Conservation (phyloP, 345 rosid species). For the Streptanthus diversifolius region DNA sequence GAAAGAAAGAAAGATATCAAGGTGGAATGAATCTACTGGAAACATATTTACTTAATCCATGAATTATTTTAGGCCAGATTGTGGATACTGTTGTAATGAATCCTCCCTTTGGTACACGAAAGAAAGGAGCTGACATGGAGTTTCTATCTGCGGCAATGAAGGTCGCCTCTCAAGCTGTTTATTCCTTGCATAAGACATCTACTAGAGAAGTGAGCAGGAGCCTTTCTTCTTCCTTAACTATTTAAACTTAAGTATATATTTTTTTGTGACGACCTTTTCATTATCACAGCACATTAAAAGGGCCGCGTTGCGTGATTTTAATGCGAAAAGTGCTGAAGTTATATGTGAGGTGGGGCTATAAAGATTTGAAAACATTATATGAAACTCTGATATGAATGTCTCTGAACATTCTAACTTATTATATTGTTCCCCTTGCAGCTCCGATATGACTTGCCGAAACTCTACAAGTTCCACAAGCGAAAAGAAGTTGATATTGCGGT, state of each 20-base stretch:
- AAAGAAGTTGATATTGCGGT: conserved; percentile 84
- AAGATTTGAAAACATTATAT: neutral
- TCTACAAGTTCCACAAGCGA: conserved; percentile 85
- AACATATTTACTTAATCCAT: neutral
- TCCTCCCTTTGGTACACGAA: conserved; percentile 95
- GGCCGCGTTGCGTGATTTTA: conserved; percentile 66
- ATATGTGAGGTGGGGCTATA: conserved; percentile 62
- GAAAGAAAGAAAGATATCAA: neutral
- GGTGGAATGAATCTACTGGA: neutral
- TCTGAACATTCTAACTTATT: neutral
- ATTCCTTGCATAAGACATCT: conserved; percentile 96
- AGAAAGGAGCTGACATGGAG: conserved; percentile 87
- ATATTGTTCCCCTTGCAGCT: conserved; percentile 45
- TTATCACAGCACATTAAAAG: conserved; percentile 64
- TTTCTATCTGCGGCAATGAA: conserved; percentile 69
- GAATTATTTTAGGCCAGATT: conserved; percentile 42
- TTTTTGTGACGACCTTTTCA: neutral
- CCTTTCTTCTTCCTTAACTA: neutral
- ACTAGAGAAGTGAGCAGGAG: conserved; percentile 75
- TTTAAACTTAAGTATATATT: neutral
- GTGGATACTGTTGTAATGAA: conserved; percentile 91
- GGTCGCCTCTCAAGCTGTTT: conserved; percentile 81
- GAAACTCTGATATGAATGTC: conserved; percentile 4
- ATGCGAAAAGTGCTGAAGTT: conserved; percentile 86
- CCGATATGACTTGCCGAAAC: conserved; percentile 67